A percentile compares a stretch with the other conserved stretches of the same genome.
phyloP scores from a whole-genome alignment of 78 protist genomes.

The Dictyostelium firmibasis region DNA sequence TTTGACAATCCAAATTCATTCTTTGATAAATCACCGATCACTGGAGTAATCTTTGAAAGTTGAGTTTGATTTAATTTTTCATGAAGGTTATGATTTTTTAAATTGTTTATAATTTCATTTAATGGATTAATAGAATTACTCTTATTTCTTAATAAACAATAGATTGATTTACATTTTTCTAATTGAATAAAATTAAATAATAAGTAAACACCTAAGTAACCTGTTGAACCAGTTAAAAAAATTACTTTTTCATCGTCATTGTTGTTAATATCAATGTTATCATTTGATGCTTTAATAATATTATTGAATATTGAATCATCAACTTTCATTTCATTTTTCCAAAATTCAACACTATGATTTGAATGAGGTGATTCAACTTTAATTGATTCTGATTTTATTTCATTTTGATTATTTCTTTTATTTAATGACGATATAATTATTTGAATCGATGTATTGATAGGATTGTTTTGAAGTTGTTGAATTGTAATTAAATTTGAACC shows the following conservation, averaged over 20 bases:
- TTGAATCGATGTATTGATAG: neutral
- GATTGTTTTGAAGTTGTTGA: too few relatives aligned
- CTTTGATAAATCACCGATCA: slow-evolving; percentile 17
- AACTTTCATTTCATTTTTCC: neutral
- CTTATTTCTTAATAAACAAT: slow-evolving; percentile 33
- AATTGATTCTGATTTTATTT: neutral
- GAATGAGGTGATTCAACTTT: neutral
- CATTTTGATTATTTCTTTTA: neutral
- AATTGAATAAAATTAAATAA: neutral
- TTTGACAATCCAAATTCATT: slow-evolving; percentile 1
- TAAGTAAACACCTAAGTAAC: slow-evolving; percentile 28
- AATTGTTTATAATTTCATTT: neutral
- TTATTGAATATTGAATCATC: neutral
- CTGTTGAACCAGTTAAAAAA: slow-evolving; percentile 50
- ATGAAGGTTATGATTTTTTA: neutral
- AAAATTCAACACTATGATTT: neutral
- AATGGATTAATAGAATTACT: neutral
- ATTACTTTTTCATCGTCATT: neutral
- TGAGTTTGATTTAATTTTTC: neutral
- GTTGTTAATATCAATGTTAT: too few relatives aligned
- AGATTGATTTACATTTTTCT: neutral
- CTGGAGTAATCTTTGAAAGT: neutral
- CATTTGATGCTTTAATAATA: too few relatives aligned
- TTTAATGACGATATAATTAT: neutral
- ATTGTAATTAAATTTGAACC: too few relatives aligned